Evolutionary conservation across 768 basidiomycete genomes (phyloP).

Genomic region (Lactarius tabidus): DNA sequence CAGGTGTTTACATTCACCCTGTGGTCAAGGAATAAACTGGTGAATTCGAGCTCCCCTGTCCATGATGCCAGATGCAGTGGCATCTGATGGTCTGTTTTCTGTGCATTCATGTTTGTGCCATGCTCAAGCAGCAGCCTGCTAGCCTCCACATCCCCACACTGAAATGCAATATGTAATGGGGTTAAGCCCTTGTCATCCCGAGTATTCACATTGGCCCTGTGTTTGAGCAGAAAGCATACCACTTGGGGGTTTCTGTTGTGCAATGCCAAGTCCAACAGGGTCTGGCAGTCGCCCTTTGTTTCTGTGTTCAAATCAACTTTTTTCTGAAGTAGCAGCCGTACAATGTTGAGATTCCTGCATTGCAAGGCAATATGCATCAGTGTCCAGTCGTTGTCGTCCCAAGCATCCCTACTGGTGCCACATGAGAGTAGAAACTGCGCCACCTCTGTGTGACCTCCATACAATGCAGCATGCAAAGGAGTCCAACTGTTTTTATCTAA

Average conservation of each 20-base stretch:
- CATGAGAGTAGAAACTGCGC: neutral
- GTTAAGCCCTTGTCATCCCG: too few relatives aligned
- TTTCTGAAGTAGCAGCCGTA: neutral
- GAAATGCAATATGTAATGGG: too few relatives aligned
- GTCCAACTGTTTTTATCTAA: neutral
- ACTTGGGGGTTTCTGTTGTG: constrained; percentile 1
- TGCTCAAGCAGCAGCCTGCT: neutral
- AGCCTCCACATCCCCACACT: neutral
- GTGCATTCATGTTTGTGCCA: constrained; percentile 2
- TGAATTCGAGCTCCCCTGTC: neutral
- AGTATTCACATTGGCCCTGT: neutral
- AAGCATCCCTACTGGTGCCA: neutral
- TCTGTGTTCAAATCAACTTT: neutral
- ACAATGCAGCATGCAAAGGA: too few relatives aligned
- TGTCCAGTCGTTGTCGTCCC: constrained; percentile 3
- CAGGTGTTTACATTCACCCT: neutral
- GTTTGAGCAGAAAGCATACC: neutral
- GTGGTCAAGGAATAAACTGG: neutral
- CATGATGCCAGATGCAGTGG: neutral
- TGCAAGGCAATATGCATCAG: constrained; percentile 1
- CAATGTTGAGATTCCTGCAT: constrained; percentile 2
- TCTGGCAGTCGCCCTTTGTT: neutral
- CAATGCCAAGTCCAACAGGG: neutral
- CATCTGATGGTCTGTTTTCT: neutral
- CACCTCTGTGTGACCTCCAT: constrained; percentile 3